Percentiles rank a stretch among this genome's conserved stretches.
These are phyloP conservation scores for Thermomyces lanuginosus DNA, from an alignment of 2,329 filamentous ascomycete species.

Conservation along the genomic window DNA sequence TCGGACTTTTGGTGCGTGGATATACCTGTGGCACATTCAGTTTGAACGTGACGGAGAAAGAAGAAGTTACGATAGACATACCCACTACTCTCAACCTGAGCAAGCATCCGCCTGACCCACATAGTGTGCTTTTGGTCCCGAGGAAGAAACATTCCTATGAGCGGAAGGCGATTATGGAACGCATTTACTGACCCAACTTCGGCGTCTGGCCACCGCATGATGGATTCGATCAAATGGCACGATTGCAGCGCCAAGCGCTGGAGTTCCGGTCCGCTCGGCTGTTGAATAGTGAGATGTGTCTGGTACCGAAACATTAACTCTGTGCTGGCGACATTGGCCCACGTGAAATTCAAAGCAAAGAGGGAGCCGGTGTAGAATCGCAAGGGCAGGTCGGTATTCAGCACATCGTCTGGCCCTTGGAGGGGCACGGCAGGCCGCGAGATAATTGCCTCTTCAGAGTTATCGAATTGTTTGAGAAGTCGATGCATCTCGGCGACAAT, in stretches of 20 bases:
- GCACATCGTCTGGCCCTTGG: slow-evolving; percentile 47
- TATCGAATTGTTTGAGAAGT: slow-evolving; percentile 46
- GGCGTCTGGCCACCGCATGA: slow-evolving; percentile 54
- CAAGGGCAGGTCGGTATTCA: slow-evolving; percentile 55
- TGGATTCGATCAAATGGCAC: slow-evolving; percentile 63
- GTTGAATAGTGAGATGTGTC: slow-evolving; percentile 40
- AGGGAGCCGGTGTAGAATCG: slow-evolving; percentile 54
- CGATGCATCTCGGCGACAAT: slow-evolving; percentile 26
- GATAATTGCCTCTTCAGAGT: slow-evolving; percentile 46
- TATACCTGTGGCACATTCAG: slow-evolving; percentile 44
- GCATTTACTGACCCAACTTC: slow-evolving; percentile 55
- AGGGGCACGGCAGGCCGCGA: slow-evolving; percentile 42
- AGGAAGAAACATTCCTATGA: slow-evolving; percentile 65
- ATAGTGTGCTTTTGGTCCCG: slow-evolving; percentile 53
- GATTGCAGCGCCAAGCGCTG: slow-evolving; percentile 48
- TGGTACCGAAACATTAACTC: slow-evolving; percentile 69
- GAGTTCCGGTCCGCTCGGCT: slow-evolving; percentile 38
- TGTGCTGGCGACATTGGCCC: slow-evolving; percentile 62
- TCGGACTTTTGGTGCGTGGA: slow-evolving; percentile 61
- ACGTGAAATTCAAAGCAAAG: slow-evolving; percentile 58
- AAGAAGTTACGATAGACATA: slow-evolving; percentile 36
- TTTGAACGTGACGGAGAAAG: slow-evolving; percentile 3
- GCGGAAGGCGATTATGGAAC: slow-evolving; percentile 58
- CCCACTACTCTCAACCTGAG: slow-evolving; percentile 62
- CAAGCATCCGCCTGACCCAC: slow-evolving; percentile 70